Evolutionary conservation across 1,139 yeast species (phyloP).

Genomic region (Arxiozyma heterogenica): DNA sequence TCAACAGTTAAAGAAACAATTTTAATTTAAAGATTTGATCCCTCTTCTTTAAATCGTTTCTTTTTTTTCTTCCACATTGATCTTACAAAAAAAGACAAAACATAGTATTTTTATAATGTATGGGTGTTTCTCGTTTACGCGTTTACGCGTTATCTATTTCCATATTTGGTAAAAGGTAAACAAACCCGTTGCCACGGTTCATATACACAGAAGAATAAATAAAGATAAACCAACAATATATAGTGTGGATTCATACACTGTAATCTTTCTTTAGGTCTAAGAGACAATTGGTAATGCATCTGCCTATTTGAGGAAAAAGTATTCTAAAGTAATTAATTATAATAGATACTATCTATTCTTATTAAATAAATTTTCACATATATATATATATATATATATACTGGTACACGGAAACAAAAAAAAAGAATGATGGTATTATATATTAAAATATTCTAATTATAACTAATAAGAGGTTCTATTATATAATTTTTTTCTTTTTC

Average conservation of each 20-base stretch:
- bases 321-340: too few relatives aligned
- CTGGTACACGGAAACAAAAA: neutral
- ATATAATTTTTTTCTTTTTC: neutral
- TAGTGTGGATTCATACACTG: too few relatives aligned
- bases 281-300: too few relatives aligned
- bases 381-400: too few relatives aligned
- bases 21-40: neutral
- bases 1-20: neutral
- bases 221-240: too few relatives aligned
- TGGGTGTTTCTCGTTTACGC: neutral
- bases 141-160: constrained; percentile 4
- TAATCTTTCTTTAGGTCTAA: too few relatives aligned
- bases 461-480: too few relatives aligned
- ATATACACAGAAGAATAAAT: too few relatives aligned
- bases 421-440: too few relatives aligned
- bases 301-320: too few relatives aligned
- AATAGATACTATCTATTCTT: too few relatives aligned
- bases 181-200: neutral
- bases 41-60: neutral
- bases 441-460: neutral
- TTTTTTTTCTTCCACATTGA: neutral
- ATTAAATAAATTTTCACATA: too few relatives aligned
- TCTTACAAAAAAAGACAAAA: neutral
- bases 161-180: neutral
- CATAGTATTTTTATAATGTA: neutral